A percentile compares a stretch with the other conserved stretches of the same genome.
These are phyloP conservation scores for Cyberlindnera nakhonratchasimensis DNA, from an alignment of 805 yeast genomes.

Conservation along the genomic window DNA sequence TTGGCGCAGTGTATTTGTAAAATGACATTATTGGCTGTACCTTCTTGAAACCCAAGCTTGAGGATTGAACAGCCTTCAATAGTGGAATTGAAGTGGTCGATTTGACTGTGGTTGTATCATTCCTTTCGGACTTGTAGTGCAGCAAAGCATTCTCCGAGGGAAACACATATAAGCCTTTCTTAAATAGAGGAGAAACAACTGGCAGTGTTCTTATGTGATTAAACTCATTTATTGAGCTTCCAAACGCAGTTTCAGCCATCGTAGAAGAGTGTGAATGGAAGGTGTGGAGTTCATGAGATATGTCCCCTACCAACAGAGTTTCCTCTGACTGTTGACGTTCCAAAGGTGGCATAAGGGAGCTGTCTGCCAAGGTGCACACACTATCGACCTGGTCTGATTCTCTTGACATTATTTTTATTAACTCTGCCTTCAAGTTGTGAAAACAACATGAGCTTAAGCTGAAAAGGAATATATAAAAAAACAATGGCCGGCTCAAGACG, in stretches of 20 bases:
- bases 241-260: conserved; percentile 24
- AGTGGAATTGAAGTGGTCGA: conserved; percentile 30
- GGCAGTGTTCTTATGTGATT: conserved; percentile 31
- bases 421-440: no score
- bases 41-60: conserved; percentile 30
- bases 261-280: conserved; percentile 17
- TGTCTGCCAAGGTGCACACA: not conserved
- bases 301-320: conserved; percentile 1
- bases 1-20: conserved; percentile 25
- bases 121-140: conserved; percentile 26
- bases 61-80: conserved; percentile 31
- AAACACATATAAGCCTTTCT: conserved; percentile 37
- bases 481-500: no score
- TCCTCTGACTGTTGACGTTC: not conserved
- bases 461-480: no score
- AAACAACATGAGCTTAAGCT: no score
- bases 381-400: no score
- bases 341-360: not conserved
- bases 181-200: conserved; percentile 31
- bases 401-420: no score
- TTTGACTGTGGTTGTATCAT: conserved; percentile 19
- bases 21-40: conserved; percentile 31
- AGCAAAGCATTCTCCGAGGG: conserved; percentile 33
- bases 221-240: conserved; percentile 23
- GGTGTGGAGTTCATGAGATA: conserved; percentile 9